A percentile compares a stretch with the other conserved stretches of the same genome.
These are phyloP conservation scores for Beauveria scarabaeidicola DNA, from an alignment of 2,329 filamentous ascomycete species.

Conservation along the genomic window DNA sequence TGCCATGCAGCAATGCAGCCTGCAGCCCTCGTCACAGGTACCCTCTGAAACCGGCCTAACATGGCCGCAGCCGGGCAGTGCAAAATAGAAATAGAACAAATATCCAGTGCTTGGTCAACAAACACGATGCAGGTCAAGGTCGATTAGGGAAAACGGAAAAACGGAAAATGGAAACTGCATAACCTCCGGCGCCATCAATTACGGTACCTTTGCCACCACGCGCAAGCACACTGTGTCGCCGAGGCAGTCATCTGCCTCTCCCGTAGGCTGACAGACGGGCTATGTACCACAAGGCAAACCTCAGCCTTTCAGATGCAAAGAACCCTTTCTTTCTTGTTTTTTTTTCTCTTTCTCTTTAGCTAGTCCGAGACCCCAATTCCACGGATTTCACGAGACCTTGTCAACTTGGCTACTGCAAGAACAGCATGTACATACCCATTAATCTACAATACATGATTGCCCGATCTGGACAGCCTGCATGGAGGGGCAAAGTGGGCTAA, in stretches of 20 bases:
- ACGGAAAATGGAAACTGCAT: neutral
- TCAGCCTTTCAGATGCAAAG: neutral
- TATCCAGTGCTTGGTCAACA: neutral
- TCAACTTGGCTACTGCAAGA: no score
- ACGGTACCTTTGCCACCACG: neutral
- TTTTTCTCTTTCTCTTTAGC: no score
- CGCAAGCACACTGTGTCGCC: neutral
- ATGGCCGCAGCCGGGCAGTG: neutral
- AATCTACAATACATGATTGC: neutral
- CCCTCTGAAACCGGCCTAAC: neutral
- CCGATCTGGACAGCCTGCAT: conserved; percentile 5
- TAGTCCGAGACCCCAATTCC: no score
- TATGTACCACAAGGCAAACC: neutral
- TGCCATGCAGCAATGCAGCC: no score
- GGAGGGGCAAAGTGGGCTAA: conserved; percentile 9
- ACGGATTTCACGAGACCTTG: no score
- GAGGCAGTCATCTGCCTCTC: neutral
- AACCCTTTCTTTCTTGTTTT: neutral
- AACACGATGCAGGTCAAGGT: neutral
- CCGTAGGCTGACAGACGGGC: neutral
- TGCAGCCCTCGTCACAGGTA: no score
- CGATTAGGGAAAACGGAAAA: neutral
- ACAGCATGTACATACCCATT: neutral
- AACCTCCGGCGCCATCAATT: neutral
- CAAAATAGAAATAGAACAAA: neutral